Conservation (phyloP, 2,329 filamentous ascomycete species). For the Fusarium sulawesiense region DNA sequence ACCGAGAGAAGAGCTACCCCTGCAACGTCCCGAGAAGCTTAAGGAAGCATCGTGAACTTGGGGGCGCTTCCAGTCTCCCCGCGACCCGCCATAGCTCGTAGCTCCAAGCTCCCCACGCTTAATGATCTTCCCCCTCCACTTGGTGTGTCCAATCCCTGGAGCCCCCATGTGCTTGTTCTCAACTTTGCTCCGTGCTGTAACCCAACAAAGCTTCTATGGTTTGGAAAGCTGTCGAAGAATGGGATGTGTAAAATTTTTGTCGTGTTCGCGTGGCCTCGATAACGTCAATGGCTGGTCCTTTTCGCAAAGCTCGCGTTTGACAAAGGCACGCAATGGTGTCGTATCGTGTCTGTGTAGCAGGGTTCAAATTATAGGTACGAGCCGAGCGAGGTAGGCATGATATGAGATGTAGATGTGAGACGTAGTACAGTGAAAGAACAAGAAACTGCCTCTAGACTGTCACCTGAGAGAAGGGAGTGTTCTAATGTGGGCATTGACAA, state of each 20-base stretch:
- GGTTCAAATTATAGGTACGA: not conserved
- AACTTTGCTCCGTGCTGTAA: not conserved
- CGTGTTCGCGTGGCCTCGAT: not conserved
- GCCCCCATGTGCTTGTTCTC: slow-evolving; percentile 22
- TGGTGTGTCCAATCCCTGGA: slow-evolving; percentile 25
- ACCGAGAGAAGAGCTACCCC: slow-evolving; percentile 44
- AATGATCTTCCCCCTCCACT: slow-evolving; percentile 37
- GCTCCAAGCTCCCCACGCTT: slow-evolving; percentile 34
- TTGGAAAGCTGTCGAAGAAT: slow-evolving; percentile 4
- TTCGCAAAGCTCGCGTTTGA: slow-evolving; percentile 4
- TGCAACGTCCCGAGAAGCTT: slow-evolving; percentile 36
- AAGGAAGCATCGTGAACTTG: slow-evolving; percentile 8
- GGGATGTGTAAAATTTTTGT: not conserved
- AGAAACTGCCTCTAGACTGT: slow-evolving; percentile 20
- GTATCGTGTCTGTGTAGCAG: slow-evolving; percentile 9
- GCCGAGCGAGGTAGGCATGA: not conserved
- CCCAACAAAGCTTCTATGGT: not conserved
- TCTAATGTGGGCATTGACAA: slow-evolving; percentile 20
- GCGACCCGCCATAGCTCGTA: slow-evolving; percentile 43
- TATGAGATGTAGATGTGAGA: slow-evolving; percentile 26
- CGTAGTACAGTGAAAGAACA: slow-evolving; percentile 20
- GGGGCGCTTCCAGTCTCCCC: slow-evolving; percentile 15
- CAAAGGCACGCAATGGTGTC: slow-evolving; percentile 15
- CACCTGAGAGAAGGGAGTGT: slow-evolving; percentile 7
- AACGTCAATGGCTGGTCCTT: slow-evolving; percentile 10